Evolutionary conservation across 129 eudicot genomes (phyloP), one percentile per base, ranked within the genome.

Genomic region (Lactuca sativa): DNA sequence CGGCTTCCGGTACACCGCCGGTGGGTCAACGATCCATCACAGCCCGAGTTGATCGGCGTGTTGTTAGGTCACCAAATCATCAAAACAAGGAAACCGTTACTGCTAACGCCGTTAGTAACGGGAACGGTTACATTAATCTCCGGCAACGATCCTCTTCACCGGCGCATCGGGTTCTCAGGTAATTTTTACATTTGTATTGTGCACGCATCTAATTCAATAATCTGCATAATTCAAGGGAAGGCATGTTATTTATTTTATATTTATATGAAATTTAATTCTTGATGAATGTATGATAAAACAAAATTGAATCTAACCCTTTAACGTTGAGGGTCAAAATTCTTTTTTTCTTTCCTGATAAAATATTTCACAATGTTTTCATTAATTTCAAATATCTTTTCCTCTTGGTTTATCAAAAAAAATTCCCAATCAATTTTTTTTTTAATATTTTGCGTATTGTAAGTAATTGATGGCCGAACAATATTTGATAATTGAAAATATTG

Each of bases 141-240:
- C 80, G 91, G 40, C 91, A 82, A 65, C 83, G 91, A 18, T 63
- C 83, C 6, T 73, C 87, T 3, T 79, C 91, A 51, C 82, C 87
- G 44, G 81, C 85, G 40, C 83, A 63, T 44, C 91, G 91, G 53
- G 76, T 85, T 51, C 81, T 85, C 73, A 82, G 90, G 90, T 85
- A 79, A 32, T 10, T 18, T 57, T 64, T 5, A 34, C 10, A 32
- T 33, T 66, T 57, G 51, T 57, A 3, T 66, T 57, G 51, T 57
- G 6, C 53, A 41, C 53, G 54, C 17, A 14, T 34, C 38, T 62
- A 34, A 15, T 61, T 32, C 4, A 47, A 18, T 57, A 15, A 25
- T 33, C 9, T 37, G 51, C 13, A n/a, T 43, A 41, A 43, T 41
- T 41, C 3, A 44, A 4, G 36, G 9, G 11, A 8, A 10, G 21